Evolutionary conservation across 129 eudicot species (phyloP), one percentile per base, ranked within the genome.

Genomic region (Glebionis coronaria): DNA sequence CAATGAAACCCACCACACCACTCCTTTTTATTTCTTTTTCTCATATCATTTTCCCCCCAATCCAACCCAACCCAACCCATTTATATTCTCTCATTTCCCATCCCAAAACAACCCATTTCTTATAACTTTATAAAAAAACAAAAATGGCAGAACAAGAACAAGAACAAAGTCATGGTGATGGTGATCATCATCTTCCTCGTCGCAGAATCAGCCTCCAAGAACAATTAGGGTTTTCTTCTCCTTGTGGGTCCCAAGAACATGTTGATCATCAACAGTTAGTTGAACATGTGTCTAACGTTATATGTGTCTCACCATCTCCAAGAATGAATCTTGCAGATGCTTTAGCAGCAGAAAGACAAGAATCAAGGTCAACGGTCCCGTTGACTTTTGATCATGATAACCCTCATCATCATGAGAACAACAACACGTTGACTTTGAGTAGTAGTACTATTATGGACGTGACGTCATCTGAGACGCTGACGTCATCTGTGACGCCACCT

Each of bases 271-370:
- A 56, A 19, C 25, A 56, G 19, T 44, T 15, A 49, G 28, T 29
- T 9, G 60, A 76, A 20, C 65, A 59, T 8, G 53, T 31, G 2
- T n/a, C 42, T 9, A 69, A 76, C 12, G 70, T 54, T 29, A 71
- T 27, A 18, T 84, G 91, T 51, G 29, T 69, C 8, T 74, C 35
- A 15, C 67, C 81, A 4, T 68, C 70, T 0, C 65, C 88, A 0
- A 81, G 89, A 79, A 88, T 91, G 93, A 91, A 88, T 66, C 74
- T 91, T 47, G 97, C 96, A 3, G 82, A 80, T 29, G 97, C 95
- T 27, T 67, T 91, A 71, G 97, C 90, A 3, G 97, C 93, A 12
- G 97, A 91, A 68, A 70, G 97, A 3, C 77, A 84, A 0, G 25
- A 23, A 23, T 77, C 56, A 35, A 76, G 95, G 60, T 69, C 81